These are phyloP conservation scores for Choricystis sp. DNA, from an alignment of 139 green algal genomes.

Conservation along the genomic window DNA sequence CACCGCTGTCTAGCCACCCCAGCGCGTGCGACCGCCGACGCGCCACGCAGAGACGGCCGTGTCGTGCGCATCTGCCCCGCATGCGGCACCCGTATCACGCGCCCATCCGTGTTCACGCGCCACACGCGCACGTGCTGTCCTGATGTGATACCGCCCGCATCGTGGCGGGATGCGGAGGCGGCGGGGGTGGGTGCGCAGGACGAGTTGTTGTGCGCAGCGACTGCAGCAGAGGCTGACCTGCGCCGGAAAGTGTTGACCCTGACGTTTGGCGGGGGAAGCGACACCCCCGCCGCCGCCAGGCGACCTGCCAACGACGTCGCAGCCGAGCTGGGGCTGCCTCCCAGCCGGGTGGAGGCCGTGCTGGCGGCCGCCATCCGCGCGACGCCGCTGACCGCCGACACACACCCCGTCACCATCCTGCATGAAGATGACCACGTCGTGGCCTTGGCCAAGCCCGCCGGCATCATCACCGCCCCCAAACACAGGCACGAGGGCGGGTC, in stretches of 20 bases:
- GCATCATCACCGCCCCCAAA: conserved; percentile 46
- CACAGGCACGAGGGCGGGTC: conserved; percentile 46
- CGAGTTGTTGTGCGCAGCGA: neutral
- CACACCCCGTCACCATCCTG: conserved; percentile 34
- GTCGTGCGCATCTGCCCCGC: conserved; percentile 13
- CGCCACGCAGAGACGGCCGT: neutral
- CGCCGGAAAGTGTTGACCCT: conserved; percentile 1
- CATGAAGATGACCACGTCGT: conserved; percentile 59
- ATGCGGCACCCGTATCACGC: conserved; percentile 18
- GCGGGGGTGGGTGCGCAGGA: neutral
- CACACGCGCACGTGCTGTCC: conserved; percentile 25
- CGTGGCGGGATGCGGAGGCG: conserved; percentile 3
- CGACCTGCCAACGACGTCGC: conserved; percentile 21
- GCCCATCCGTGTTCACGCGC: conserved; percentile 4
- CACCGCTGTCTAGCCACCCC: neutral
- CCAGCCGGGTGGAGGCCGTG: neutral
- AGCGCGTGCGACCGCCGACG: neutral
- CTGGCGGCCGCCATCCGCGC: conserved; percentile 25
- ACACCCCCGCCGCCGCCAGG: conserved; percentile 14
- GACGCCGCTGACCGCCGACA: conserved; percentile 37
- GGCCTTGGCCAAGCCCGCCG: conserved; percentile 60
- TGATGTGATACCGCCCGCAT: conserved; percentile 11
- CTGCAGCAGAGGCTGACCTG: conserved; percentile 1
- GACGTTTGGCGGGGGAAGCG: conserved; percentile 17
- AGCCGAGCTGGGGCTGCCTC: conserved; percentile 13